These are phyloP conservation scores for Saccharomycopsis lassenensis DNA, from an alignment of 805 yeast species.

Conservation along the genomic window DNA sequence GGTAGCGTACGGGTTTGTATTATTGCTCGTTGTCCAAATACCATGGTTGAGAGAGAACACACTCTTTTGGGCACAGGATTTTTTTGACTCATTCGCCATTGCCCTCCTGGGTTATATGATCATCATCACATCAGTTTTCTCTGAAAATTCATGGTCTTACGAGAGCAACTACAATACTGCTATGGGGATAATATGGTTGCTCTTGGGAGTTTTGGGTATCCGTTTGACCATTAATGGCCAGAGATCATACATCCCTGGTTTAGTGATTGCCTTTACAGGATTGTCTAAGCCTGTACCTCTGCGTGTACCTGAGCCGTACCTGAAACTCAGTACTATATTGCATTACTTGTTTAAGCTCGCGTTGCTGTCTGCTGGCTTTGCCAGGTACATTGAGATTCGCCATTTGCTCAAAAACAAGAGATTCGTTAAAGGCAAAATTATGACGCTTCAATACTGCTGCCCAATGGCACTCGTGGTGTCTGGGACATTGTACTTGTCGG, in stretches of 20 bases:
- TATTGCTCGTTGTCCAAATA: constrained; percentile 52
- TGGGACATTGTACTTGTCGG: constrained; percentile 83
- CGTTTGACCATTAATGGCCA: constrained; percentile 57
- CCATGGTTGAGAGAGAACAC: constrained; percentile 64
- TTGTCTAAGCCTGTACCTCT: constrained; percentile 88
- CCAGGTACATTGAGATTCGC: constrained; percentile 69
- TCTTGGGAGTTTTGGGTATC: constrained; percentile 81
- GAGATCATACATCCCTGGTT: constrained; percentile 69
- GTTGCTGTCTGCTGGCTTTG: constrained; percentile 66
- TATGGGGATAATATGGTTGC: constrained; percentile 96
- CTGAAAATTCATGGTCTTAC: constrained; percentile 86
- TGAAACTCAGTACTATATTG: constrained; percentile 71
- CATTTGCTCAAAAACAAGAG: constrained; percentile 60
- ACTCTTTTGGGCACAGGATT: too few relatives aligned
- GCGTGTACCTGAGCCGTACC: too few relatives aligned
- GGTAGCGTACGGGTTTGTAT: constrained; percentile 64
- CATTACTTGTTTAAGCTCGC: constrained; percentile 80
- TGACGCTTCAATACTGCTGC: constrained; percentile 77
- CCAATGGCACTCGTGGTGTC: constrained; percentile 69
- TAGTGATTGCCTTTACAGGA: constrained; percentile 79
- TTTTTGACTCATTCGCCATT: constrained; percentile 75
- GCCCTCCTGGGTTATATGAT: constrained; percentile 87
- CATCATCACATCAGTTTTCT: constrained; percentile 88
- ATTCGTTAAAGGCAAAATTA: constrained; percentile 33
- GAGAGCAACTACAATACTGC: constrained; percentile 93